phyloP scores from a whole-genome alignment of 2,329 filamentous ascomycete genomes.

The Fusarium concolor region DNA sequence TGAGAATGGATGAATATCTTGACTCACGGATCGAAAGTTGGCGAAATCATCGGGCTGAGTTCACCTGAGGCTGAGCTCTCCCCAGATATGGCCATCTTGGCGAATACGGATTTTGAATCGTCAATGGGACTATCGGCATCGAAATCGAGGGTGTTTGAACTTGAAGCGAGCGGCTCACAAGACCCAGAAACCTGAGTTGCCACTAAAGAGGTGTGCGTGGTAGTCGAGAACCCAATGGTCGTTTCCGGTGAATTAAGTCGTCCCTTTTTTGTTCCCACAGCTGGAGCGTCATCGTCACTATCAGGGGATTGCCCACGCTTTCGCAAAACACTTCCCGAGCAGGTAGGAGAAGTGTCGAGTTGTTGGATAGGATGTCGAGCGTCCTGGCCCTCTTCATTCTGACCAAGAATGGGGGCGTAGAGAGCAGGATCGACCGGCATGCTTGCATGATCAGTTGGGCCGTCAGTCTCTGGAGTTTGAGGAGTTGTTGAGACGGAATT shows the following conservation, averaged over 20 bases:
- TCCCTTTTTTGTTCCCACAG: slow-evolving; percentile 5
- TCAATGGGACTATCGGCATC: not conserved
- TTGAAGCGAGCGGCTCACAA: not conserved
- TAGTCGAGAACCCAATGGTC: not conserved
- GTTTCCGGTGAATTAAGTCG: not conserved
- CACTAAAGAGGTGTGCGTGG: not conserved
- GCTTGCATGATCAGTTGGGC: too few relatives aligned
- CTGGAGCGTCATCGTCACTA: slow-evolving; percentile 6
- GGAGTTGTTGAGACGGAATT: too few relatives aligned
- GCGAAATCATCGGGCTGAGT: slow-evolving; percentile 5
- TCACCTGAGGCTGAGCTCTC: not conserved
- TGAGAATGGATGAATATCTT: not conserved
- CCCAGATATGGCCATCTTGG: not conserved
- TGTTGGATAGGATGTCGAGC: not conserved
- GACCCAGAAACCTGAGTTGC: not conserved
- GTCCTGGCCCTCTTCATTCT: not conserved
- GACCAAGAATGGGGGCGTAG: too few relatives aligned
- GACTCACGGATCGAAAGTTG: slow-evolving; percentile 12
- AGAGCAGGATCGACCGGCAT: too few relatives aligned
- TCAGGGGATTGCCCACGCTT: slow-evolving; percentile 14
- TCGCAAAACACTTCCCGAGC: not conserved
- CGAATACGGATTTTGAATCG: not conserved
- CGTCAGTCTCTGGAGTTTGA: too few relatives aligned
- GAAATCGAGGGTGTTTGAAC: not conserved
- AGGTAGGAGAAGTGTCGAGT: not conserved